Evolutionary conservation across 176 grass and related monocot species (phyloP), one percentile per base, ranked within the genome.

Genomic region (Raddia guianensis): DNA sequence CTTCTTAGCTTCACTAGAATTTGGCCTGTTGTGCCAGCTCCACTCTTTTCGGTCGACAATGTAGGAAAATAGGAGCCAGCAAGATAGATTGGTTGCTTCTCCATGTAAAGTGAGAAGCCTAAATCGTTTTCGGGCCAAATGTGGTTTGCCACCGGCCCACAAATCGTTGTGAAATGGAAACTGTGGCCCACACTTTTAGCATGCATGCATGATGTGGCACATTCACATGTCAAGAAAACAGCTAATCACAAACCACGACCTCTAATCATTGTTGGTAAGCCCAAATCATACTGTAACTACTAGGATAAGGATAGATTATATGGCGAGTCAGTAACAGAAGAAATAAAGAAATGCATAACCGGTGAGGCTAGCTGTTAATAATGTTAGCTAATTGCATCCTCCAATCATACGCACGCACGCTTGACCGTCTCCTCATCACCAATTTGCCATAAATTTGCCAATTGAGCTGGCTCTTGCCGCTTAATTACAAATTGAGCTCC

Each of bases 361-460:
- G 47, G 80, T 32, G 18, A 63, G 55, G 44, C 20, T 49, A 61
- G 37, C 73, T 4, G 27, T 27, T 27, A 27, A 27, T 27, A 74
- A 73, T 61, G 86, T 61, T 67, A 57, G 74, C 73, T 88, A 80
- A 52, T 12, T 12, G 15, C 79, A 7, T 20, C 63, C 8, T 71
- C 66, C 78, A 88, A 84, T 74, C 75, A 74, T 45, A 35, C 8
- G 0, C 68, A 15, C 14, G 21, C 67, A 14, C 19, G 20, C 73
- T 61, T 79, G 80, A 83, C 70, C 53, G 0, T 18, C 40, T 70
- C 73, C 21, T 27, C 60, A 20, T 3, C 61, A 45, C 6, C 75
- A 9, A 51, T 52, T 79, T 61, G 67, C 42, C 35, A 62, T 65
- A 11, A 9, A 60, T 66, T 12, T 12, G 76, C 27, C 27, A 27